phyloP scores from a whole-genome alignment of 345 rosid species.

The Salix udensis region DNA sequence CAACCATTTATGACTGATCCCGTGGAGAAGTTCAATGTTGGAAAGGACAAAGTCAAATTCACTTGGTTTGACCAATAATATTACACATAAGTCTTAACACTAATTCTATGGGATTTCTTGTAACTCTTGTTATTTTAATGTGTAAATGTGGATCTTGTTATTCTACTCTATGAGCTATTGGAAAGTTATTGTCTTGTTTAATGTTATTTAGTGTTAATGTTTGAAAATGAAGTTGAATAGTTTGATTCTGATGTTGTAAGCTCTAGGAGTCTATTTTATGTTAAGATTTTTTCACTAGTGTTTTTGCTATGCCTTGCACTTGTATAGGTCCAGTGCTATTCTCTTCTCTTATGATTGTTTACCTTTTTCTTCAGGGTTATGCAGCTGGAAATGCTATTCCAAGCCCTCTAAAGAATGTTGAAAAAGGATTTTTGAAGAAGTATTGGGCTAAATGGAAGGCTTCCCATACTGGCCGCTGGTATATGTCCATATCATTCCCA shows the following conservation, averaged over 20 bases:
- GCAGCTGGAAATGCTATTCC: slow-evolving; percentile 90
- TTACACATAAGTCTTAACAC: too few relatives aligned
- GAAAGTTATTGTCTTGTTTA: not conserved
- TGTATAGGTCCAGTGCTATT: not conserved
- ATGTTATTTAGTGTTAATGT: not conserved
- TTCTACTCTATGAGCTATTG: not conserved
- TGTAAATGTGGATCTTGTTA: not conserved
- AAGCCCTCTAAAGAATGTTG: slow-evolving; percentile 84
- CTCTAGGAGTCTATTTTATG: not conserved
- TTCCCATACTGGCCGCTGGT: slow-evolving; percentile 76
- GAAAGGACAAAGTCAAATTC: too few relatives aligned
- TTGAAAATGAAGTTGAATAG: not conserved
- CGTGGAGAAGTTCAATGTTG: too few relatives aligned
- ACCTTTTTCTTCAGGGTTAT: slow-evolving; percentile 60
- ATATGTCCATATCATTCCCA: slow-evolving; percentile 9
- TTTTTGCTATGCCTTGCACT: not conserved
- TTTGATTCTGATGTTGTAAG: not conserved
- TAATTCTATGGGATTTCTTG: not conserved
- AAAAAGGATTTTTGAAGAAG: slow-evolving; percentile 68
- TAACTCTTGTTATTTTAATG: not conserved
- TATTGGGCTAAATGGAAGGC: slow-evolving; percentile 97
- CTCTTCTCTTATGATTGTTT: slow-evolving; percentile 1
- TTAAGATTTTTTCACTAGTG: not conserved
- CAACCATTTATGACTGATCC: too few relatives aligned
- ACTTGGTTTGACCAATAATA: too few relatives aligned